Evolutionary conservation across 2,329 filamentous ascomycete genomes (phyloP).

Genomic region (Cercospora beticola): DNA sequence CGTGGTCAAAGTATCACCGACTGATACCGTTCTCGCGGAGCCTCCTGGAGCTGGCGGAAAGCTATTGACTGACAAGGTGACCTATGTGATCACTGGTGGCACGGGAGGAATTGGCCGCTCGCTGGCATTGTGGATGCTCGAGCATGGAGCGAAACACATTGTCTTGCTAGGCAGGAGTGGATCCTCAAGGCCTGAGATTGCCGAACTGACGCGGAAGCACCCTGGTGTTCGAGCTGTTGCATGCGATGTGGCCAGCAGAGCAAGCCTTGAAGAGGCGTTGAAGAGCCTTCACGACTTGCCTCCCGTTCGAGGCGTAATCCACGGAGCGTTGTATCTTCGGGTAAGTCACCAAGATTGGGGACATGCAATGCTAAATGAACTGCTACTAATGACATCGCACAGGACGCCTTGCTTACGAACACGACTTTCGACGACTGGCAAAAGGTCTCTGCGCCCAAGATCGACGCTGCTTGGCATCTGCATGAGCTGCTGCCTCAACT

Average conservation of each 20-base stretch:
- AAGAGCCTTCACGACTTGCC: not conserved
- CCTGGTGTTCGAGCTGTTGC: not conserved
- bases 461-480: conserved; percentile 35
- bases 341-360: not conserved
- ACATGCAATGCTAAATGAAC: not conserved
- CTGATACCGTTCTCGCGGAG: not conserved
- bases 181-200: not conserved
- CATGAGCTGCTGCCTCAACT: conserved; percentile 18
- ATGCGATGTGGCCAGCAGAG: not conserved
- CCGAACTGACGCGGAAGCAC: not conserved
- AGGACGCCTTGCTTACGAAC: conserved; percentile 11
- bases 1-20: not conserved
- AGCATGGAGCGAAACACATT: conserved; percentile 13
- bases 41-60: not conserved
- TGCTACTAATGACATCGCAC: not conserved
- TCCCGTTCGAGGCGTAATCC: conserved; percentile 6
- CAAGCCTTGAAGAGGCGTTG: not conserved
- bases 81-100: conserved; percentile 18
- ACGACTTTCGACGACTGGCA: conserved; percentile 13
- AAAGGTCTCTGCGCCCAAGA: conserved; percentile 28
- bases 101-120: conserved; percentile 16
- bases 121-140: conserved; percentile 14
- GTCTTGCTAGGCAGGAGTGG: conserved; percentile 10
- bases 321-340: not conserved
- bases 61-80: conserved; percentile 2